A percentile compares a stretch with the other conserved stretches of the same genome.
phyloP scores from a whole-genome alignment of 2,329 filamentous ascomycete genomes.

The Apiospora pterosperma region DNA sequence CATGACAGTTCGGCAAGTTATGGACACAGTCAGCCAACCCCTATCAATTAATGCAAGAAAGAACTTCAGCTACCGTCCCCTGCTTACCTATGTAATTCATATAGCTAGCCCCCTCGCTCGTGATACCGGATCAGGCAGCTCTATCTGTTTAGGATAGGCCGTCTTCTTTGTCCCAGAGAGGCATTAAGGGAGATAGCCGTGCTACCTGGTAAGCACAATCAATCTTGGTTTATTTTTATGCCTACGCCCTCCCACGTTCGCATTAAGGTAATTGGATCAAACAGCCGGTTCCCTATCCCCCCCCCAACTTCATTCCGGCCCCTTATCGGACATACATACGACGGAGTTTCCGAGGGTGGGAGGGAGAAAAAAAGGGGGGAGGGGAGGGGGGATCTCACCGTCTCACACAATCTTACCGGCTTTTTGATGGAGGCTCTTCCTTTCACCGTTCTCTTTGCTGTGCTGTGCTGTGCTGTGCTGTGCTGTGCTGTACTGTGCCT shows the following conservation, averaged over 20 bases:
- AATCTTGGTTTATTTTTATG: neutral
- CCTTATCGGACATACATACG: neutral
- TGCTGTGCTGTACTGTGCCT: neutral
- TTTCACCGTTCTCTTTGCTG: neutral
- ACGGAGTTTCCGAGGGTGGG: neutral
- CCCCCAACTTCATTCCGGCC: neutral
- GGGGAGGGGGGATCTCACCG: neutral
- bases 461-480: neutral
- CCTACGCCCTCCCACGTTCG: neutral
- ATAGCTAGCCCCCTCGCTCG: neutral
- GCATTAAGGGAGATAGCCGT: neutral
- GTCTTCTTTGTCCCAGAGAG: too few relatives aligned
- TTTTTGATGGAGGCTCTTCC: neutral
- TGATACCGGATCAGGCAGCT: conserved; percentile 1
- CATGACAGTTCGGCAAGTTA: neutral
- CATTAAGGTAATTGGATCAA: neutral
- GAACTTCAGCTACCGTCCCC: neutral
- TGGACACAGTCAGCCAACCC: conserved; percentile 3
- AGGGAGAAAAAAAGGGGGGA: neutral
- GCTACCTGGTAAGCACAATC: neutral
- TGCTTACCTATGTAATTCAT: neutral
- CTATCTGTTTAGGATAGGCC: neutral
- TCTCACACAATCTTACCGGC: neutral
- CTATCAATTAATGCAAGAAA: neutral
- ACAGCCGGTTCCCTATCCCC: neutral